Conservation (phyloP, 2,329 filamentous ascomycete genomes). For the Nigrospora sphaerica region DNA sequence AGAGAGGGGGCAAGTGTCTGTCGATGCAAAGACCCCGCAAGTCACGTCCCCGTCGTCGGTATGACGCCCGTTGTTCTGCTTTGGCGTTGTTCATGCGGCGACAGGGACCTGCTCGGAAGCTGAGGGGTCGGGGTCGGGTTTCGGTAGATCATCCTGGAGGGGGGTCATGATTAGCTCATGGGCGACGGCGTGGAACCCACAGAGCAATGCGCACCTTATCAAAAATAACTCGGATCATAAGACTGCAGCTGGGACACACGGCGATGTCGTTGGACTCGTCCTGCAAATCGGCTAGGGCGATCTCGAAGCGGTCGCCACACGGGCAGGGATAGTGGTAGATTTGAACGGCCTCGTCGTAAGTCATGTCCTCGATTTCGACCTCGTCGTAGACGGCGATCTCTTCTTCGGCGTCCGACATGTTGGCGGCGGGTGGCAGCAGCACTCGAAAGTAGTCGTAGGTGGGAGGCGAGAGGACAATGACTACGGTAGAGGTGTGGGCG, state of each 20-base stretch:
- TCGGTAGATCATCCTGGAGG: constrained; percentile 18
- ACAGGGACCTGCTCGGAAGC: constrained; percentile 17
- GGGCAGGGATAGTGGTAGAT: constrained; percentile 96
- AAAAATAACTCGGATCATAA: constrained; percentile 95
- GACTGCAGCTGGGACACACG: constrained; percentile 93
- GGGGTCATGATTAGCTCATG: neutral
- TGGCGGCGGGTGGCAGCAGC: constrained; percentile 7
- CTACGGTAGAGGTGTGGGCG: neutral
- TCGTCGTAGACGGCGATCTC: constrained; percentile 81
- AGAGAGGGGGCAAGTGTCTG: too few relatives aligned
- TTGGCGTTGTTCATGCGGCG: constrained; percentile 13
- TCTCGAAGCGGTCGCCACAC: constrained; percentile 95
- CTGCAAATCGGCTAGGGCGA: constrained; percentile 72
- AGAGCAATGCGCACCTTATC: constrained; percentile 57
- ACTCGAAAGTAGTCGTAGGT: neutral
- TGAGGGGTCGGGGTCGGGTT: constrained; percentile 18
- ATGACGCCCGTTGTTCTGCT: too few relatives aligned
- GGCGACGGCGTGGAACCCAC: neutral
- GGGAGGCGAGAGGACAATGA: neutral
- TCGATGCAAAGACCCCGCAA: too few relatives aligned
- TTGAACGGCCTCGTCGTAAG: constrained; percentile 71
- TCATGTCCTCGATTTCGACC: constrained; percentile 99
- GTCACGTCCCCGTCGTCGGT: too few relatives aligned
- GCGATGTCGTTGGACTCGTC: constrained; percentile 84
- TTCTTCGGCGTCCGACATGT: constrained; percentile 56